Percentiles rank a stretch among this genome's conserved stretches.
Conservation (phyloP, 176 grass and related monocot genomes). For the Calamus simplicifolius region DNA sequence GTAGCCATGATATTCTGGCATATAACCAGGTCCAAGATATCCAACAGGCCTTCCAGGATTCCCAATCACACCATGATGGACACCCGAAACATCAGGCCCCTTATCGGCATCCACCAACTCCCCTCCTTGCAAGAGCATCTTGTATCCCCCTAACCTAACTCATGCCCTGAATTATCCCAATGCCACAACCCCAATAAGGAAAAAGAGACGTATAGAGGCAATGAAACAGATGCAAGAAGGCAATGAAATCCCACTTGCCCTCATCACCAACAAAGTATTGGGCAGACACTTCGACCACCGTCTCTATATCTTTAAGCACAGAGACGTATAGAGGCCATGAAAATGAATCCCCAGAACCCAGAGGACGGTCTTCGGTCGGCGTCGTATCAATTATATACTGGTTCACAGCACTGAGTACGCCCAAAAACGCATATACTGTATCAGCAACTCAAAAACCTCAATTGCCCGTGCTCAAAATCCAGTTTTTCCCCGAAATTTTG, state of each 20-base stretch:
- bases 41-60: slow-evolving; percentile 20
- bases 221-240: no score
- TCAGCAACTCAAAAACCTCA: slow-evolving; percentile 1
- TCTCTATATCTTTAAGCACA: slow-evolving; percentile 78
- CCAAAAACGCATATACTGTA: slow-evolving; percentile 93
- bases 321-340: slow-evolving; percentile 82
- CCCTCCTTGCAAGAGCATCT: slow-evolving; percentile 93
- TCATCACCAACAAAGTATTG: slow-evolving; percentile 79
- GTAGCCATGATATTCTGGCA: slow-evolving; percentile 31
- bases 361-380: slow-evolving; percentile 24
- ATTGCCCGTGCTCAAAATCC: not conserved
- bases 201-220: no score
- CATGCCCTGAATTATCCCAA: slow-evolving; percentile 40
- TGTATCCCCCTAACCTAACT: slow-evolving; percentile 81
- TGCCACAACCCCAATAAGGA: not conserved
- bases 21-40: slow-evolving; percentile 31
- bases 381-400: slow-evolving; percentile 81
- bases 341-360: slow-evolving; percentile 31
- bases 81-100: slow-evolving; percentile 26
- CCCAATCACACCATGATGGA: slow-evolving; percentile 25
- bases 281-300: slow-evolving; percentile 83
- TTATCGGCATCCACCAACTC: slow-evolving; percentile 55
- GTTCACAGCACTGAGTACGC: slow-evolving; percentile 79
- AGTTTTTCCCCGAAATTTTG: not conserved
- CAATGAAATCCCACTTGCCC: slow-evolving; percentile 84